phyloP scores from a whole-genome alignment of 257 asterid species.

The Solanum peruvianum region DNA sequence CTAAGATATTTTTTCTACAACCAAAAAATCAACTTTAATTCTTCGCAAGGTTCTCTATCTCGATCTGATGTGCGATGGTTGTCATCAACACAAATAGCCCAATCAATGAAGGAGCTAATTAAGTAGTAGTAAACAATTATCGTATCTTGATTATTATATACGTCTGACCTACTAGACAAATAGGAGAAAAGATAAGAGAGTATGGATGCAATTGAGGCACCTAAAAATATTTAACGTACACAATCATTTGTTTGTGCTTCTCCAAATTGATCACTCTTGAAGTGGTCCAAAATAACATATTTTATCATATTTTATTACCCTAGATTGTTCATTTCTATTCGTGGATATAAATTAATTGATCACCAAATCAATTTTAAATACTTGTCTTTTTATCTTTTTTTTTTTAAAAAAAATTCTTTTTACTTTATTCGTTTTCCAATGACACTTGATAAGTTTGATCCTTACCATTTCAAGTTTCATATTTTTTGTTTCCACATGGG shows the following conservation, averaged over 20 bases:
- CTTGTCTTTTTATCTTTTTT: background rate
- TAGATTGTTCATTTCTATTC: background rate
- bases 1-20: too few species aligned
- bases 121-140: background rate
- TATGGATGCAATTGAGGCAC: background rate
- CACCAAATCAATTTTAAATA: background rate
- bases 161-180: background rate
- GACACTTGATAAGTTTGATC: background rate
- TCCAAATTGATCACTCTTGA: background rate
- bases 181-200: background rate
- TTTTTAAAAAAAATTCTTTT: too few species aligned
- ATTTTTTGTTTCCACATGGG: background rate
- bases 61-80: background rate
- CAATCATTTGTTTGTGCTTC: background rate
- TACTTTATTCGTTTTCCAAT: background rate
- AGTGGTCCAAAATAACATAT: background rate
- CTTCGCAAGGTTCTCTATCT: background rate
- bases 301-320: background rate
- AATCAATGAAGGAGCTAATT: background rate
- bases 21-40: too few species aligned
- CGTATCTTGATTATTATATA: background rate
- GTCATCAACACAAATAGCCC: background rate
- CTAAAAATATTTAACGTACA: background rate
- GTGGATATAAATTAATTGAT: background rate
- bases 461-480: background rate